Conservation (phyloP, 2,329 filamentous ascomycete genomes). For the Penicillium sp. region DNA sequence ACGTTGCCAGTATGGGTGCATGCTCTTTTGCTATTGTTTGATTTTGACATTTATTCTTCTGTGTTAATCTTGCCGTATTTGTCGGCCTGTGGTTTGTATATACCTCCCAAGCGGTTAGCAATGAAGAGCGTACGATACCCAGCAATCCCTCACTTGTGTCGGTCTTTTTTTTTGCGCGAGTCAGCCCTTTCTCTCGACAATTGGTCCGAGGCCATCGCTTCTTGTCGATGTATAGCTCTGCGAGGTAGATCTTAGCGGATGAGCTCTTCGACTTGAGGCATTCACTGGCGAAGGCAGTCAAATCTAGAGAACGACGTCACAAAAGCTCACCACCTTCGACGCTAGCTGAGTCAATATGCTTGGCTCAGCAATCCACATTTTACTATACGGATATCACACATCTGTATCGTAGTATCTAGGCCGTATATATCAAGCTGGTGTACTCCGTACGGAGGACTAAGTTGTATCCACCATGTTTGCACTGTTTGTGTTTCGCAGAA, state of each 20-base stretch:
- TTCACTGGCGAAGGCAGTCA: no score
- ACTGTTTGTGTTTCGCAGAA: neutral
- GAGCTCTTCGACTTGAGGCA: no score
- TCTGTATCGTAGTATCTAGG: no score
- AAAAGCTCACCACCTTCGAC: no score
- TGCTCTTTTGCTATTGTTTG: conserved; percentile 20
- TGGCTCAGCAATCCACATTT: no score
- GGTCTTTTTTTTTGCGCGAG: neutral
- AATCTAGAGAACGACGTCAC: no score
- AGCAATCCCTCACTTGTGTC: conserved; percentile 26
- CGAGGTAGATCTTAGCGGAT: no score
- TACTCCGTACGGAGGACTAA: neutral
- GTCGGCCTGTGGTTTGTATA: conserved; percentile 38
- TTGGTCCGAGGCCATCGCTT: no score
- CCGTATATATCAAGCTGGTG: no score
- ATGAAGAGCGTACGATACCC: conserved; percentile 43
- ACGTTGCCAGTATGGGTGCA: conserved; percentile 6
- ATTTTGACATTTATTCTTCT: conserved; percentile 25
- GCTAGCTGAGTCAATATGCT: no score
- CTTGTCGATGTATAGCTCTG: no score
- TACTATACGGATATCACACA: no score
- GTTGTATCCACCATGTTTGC: neutral
- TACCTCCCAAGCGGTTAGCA: conserved; percentile 38
- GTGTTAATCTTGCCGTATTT: conserved; percentile 25
- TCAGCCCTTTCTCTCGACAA: neutral